Evolutionary conservation across 768 basidiomycete genomes (phyloP).

Genomic region (Lepiota venenata): DNA sequence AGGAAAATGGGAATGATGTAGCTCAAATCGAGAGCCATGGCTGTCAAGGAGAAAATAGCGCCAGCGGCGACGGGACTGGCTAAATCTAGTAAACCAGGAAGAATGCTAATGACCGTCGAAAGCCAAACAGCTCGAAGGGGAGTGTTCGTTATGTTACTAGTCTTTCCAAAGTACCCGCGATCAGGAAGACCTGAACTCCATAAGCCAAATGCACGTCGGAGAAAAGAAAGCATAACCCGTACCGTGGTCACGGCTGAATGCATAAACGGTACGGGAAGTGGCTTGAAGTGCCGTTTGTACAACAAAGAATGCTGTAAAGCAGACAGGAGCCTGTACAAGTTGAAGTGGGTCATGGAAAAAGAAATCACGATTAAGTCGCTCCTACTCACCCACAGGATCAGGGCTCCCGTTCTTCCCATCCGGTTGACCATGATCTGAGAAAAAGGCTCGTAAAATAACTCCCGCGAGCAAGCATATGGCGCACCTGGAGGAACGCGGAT

Average conservation of each 20-base stretch:
- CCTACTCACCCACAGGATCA: constrained; percentile 67
- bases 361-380: too few species aligned
- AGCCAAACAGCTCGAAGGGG: constrained; percentile 79
- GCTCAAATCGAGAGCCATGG: constrained; percentile 73
- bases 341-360: background rate
- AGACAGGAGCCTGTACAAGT: constrained; percentile 55
- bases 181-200: constrained; percentile 59
- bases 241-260: constrained; percentile 82
- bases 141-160: constrained; percentile 60
- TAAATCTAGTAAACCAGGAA: constrained; percentile 72
- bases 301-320: constrained; percentile 85
- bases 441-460: background rate
- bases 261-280: constrained; percentile 76
- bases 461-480: background rate
- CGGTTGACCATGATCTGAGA: constrained; percentile 70
- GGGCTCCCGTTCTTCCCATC: constrained; percentile 72
- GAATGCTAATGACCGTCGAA: constrained; percentile 60
- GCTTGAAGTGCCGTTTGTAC: constrained; percentile 81
- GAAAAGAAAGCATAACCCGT: constrained; percentile 9
- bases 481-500: constrained; percentile 67
- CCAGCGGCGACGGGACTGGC: constrained; percentile 75
- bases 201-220: constrained; percentile 1
- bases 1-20: constrained; percentile 84
- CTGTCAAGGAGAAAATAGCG: constrained; percentile 80
- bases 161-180: constrained; percentile 69